A percentile compares a stretch with the other conserved stretches of the same genome.
These are phyloP conservation scores for Pichia scutulata DNA, from an alignment of 805 yeast genomes.

Conservation along the genomic window DNA sequence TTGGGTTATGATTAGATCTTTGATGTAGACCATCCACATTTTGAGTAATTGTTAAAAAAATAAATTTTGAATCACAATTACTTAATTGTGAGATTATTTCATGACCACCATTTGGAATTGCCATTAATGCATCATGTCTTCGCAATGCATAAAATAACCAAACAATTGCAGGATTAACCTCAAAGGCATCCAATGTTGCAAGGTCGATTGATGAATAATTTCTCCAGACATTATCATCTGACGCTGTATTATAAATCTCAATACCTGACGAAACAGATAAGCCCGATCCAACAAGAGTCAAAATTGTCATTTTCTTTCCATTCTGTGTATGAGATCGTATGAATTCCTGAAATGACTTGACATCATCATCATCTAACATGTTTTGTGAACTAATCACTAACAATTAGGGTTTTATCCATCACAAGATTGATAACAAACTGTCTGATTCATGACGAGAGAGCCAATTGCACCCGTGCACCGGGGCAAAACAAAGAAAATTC, in stretches of 20 bases:
- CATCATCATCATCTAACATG: background rate
- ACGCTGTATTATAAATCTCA: constrained; percentile 63
- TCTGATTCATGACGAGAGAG: background rate
- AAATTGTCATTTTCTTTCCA: constrained; percentile 8
- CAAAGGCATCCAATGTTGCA: constrained; percentile 89
- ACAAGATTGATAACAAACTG: too few species aligned
- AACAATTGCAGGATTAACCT: constrained; percentile 73
- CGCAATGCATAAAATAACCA: constrained; percentile 84
- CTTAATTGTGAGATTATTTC: constrained; percentile 59
- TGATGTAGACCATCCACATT: constrained; percentile 72
- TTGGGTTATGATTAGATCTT: constrained; percentile 54
- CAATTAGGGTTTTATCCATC: too few species aligned
- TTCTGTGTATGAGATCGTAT: constrained; percentile 3
- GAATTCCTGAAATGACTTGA: constrained; percentile 38
- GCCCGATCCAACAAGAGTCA: constrained; percentile 78
- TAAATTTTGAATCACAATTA: constrained; percentile 21
- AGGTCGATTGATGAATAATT: constrained; percentile 71
- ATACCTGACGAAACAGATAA: constrained; percentile 72
- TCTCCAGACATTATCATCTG: constrained; percentile 58
- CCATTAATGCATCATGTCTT: constrained; percentile 53
- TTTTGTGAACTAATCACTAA: too few species aligned
- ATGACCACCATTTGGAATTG: constrained; percentile 72
- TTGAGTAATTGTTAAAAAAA: constrained; percentile 67
- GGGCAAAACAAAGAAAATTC: too few species aligned
- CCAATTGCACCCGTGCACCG: background rate